Conservation (phyloP, 2,329 filamentous ascomycete species). For the Ceratocystis papillata region DNA sequence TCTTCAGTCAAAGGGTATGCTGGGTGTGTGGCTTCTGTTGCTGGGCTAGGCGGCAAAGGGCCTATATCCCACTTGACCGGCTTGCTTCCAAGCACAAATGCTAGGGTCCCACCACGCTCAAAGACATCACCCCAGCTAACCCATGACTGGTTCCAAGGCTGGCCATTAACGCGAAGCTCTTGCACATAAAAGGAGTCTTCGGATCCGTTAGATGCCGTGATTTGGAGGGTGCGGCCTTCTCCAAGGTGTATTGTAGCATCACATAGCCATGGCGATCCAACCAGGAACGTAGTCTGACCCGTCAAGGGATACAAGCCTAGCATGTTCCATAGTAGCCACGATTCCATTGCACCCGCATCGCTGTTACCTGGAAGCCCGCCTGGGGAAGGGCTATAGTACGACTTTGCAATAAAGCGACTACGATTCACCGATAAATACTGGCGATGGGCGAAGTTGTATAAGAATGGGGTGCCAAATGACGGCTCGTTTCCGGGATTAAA, state of each 20-base stretch:
- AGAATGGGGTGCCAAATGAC: constrained; percentile 54
- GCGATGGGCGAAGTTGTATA: constrained; percentile 56
- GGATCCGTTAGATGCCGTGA: constrained; percentile 37
- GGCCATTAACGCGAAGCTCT: constrained; percentile 53
- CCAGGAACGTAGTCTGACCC: constrained; percentile 56
- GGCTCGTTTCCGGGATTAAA: constrained; percentile 61
- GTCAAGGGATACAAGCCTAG: constrained; percentile 58
- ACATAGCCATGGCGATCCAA: constrained; percentile 53
- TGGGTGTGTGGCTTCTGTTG: constrained; percentile 14
- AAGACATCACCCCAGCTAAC: constrained; percentile 57
- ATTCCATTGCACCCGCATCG: constrained; percentile 63
- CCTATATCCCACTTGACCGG: constrained; percentile 49
- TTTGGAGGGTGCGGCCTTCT: constrained; percentile 41
- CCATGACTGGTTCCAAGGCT: constrained; percentile 53
- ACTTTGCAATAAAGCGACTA: constrained; percentile 48
- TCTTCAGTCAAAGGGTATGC: background rate
- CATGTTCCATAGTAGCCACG: constrained; percentile 58
- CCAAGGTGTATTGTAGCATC: constrained; percentile 50
- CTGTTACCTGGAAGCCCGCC: constrained; percentile 57
- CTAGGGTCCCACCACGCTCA: constrained; percentile 49
- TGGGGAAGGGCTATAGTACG: constrained; percentile 46
- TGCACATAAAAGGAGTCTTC: constrained; percentile 51
- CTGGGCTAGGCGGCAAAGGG: constrained; percentile 48
- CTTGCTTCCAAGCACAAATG: constrained; percentile 50
- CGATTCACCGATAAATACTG: constrained; percentile 51